A percentile compares a stretch with the other conserved stretches of the same genome.
These are phyloP conservation scores for Pseudevernia furfuracea DNA, from an alignment of 495 filamentous ascomycete species.

Conservation along the genomic window DNA sequence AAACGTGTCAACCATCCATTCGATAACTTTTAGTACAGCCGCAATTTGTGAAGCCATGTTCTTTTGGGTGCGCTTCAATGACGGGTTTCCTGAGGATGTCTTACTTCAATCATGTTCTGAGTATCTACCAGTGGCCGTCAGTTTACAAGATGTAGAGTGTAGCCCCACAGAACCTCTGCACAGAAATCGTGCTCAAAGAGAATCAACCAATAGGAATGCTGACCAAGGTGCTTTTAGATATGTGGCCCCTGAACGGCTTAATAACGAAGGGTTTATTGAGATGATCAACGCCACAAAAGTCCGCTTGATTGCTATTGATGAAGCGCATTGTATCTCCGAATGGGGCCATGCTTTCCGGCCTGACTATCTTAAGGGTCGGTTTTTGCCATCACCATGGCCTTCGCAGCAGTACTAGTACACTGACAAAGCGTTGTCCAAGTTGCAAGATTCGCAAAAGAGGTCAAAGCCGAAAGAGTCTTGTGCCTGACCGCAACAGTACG, in stretches of 20 bases:
- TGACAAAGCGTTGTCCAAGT: constrained; percentile 29
- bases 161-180: not conserved
- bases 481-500: constrained; percentile 49
- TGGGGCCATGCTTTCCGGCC: constrained; percentile 55
- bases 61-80: not conserved
- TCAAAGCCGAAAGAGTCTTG: constrained; percentile 48
- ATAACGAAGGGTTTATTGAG: constrained; percentile 51
- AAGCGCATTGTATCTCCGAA: constrained; percentile 55
- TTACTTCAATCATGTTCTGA: not conserved
- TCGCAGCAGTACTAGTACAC: not conserved
- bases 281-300: constrained; percentile 44
- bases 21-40: not conserved
- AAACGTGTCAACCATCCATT: not conserved
- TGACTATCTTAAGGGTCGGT: constrained; percentile 44
- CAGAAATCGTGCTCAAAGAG: not conserved
- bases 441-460: constrained; percentile 49
- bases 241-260: constrained; percentile 51
- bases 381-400: not conserved
- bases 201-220: constrained; percentile 1
- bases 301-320: constrained; percentile 50
- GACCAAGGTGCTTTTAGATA: constrained; percentile 23
- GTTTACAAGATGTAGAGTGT: not conserved
- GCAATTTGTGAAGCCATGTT: not conserved
- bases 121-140: not conserved
- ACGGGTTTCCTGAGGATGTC: not conserved